Conservation (phyloP, 352 stramenopile species). For the Pythium brachiatum region DNA sequence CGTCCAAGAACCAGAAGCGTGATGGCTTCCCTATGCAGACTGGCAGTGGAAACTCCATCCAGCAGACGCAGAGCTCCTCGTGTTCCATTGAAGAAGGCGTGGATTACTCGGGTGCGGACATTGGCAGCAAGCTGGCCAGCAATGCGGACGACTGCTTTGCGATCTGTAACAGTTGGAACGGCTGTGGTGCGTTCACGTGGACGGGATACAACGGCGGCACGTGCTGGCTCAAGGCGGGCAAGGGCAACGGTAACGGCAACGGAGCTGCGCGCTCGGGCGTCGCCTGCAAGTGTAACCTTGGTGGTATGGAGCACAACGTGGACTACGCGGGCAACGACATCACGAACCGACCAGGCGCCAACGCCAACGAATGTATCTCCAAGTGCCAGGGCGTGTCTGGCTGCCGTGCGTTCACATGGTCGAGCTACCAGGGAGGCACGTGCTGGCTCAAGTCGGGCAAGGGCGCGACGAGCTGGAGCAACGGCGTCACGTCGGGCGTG, state of each 20-base stretch:
- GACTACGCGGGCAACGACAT: slow-evolving; percentile 14
- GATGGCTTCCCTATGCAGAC: slow-evolving; percentile 18
- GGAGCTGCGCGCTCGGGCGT: background rate
- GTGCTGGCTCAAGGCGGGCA: slow-evolving; percentile 38
- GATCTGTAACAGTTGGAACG: slow-evolving; percentile 3
- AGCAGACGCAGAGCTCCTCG: background rate
- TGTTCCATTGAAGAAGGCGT: slow-evolving; percentile 14
- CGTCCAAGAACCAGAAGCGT: slow-evolving; percentile 20
- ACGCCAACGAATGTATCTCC: background rate
- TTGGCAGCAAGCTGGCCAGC: slow-evolving; percentile 2
- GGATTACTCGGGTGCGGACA: slow-evolving; percentile 16
- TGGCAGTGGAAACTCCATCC: background rate
- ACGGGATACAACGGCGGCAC: slow-evolving; percentile 45
- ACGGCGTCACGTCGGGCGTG: slow-evolving; percentile 1
- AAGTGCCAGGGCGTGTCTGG: slow-evolving; percentile 3
- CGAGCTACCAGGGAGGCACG: slow-evolving; percentile 20
- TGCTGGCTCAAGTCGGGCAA: slow-evolving; percentile 29
- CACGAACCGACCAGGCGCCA: background rate
- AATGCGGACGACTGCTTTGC: slow-evolving; percentile 9
- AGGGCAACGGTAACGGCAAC: slow-evolving; percentile 1
- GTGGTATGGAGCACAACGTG: slow-evolving; percentile 4
- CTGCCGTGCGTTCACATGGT: background rate
- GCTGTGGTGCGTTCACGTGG: slow-evolving; percentile 36
- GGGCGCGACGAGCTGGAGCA: background rate
- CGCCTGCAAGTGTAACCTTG: slow-evolving; percentile 15